Percentiles rank a stretch among this genome's conserved stretches.
phyloP scores from a whole-genome alignment of 2,329 filamentous ascomycete genomes.

The Monascus ruber region DNA sequence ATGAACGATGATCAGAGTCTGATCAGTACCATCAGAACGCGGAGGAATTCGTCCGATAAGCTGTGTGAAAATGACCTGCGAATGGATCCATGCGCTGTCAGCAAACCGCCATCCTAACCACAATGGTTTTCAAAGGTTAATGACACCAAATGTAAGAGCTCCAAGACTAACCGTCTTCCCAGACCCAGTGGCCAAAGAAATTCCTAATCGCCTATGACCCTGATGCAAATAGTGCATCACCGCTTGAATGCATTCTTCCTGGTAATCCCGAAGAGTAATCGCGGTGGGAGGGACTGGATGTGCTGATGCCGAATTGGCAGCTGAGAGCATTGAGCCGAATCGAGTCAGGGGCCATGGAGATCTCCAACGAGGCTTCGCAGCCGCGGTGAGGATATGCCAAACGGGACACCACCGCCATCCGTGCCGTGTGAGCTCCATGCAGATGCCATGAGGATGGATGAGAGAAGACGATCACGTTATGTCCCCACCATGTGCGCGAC shows the following conservation, averaged over 20 bases:
- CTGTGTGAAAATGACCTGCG: constrained; percentile 85
- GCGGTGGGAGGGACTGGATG: constrained; percentile 10
- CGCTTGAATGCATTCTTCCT: constrained; percentile 81
- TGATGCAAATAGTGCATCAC: constrained; percentile 57
- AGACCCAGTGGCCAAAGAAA: constrained; percentile 77
- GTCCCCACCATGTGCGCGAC: too few species aligned
- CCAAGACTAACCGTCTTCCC: constrained; percentile 62
- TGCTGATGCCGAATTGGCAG: constrained; percentile 4
- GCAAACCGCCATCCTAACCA: neutral
- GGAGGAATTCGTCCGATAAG: constrained; percentile 67
- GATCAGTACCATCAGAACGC: constrained; percentile 47
- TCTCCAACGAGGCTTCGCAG: constrained; percentile 9
- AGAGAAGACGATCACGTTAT: too few species aligned
- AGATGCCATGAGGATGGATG: constrained; percentile 3
- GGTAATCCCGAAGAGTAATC: constrained; percentile 66
- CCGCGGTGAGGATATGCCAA: constrained; percentile 6
- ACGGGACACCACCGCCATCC: constrained; percentile 12
- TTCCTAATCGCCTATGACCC: constrained; percentile 68
- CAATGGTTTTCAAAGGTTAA: constrained; percentile 1
- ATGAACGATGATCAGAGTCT: constrained; percentile 85
- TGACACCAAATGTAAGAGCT: neutral
- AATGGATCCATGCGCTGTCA: too few species aligned
- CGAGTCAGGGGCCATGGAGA: constrained; percentile 14
- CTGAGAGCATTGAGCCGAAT: constrained; percentile 12
- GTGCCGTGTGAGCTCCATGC: constrained; percentile 20